These are phyloP conservation scores for Pulicaria dysenterica DNA, from an alignment of 129 eudicot genomes.

Conservation along the genomic window DNA sequence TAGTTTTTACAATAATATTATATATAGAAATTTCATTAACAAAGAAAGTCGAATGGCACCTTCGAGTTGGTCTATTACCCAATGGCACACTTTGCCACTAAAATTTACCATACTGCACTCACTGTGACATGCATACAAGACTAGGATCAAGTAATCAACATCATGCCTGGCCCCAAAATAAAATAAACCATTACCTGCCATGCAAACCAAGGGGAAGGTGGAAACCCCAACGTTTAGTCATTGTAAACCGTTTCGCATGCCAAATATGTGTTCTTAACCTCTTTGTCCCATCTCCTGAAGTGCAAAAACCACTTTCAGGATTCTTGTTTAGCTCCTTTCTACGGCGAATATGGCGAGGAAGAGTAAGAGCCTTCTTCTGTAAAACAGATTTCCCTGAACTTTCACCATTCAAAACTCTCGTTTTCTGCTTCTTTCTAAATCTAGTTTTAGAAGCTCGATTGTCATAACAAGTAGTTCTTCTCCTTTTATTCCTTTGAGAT, in stretches of 20 bases:
- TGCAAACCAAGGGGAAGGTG: slow-evolving; percentile 81
- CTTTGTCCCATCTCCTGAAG: slow-evolving; percentile 82
- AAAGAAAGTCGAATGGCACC: not conserved
- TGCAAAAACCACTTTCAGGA: slow-evolving; percentile 54
- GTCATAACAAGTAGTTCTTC: slow-evolving; percentile 64
- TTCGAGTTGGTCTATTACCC: not conserved
- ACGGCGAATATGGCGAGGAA: slow-evolving; percentile 71
- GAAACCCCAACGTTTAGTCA: slow-evolving; percentile 85
- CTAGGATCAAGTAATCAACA: no score
- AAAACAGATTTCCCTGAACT: slow-evolving; percentile 16
- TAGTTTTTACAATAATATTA: not conserved
- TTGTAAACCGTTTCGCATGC: slow-evolving; percentile 87
- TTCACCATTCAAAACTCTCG: slow-evolving; percentile 23
- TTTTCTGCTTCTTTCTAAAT: slow-evolving; percentile 46
- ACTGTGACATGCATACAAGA: not conserved
- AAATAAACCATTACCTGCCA: slow-evolving; percentile 58
- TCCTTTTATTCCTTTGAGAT: slow-evolving; percentile 75
- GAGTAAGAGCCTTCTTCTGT: slow-evolving; percentile 40
- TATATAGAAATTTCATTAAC: not conserved
- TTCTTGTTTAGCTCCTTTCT: slow-evolving; percentile 65
- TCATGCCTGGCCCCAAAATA: not conserved
- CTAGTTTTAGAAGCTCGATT: slow-evolving; percentile 55
- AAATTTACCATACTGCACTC: not conserved
- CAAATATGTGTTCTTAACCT: slow-evolving; percentile 90
- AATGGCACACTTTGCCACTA: not conserved